Evolutionary conservation across 2,329 filamentous ascomycete species (phyloP).

Genomic region (Ophiocordyceps australis): DNA sequence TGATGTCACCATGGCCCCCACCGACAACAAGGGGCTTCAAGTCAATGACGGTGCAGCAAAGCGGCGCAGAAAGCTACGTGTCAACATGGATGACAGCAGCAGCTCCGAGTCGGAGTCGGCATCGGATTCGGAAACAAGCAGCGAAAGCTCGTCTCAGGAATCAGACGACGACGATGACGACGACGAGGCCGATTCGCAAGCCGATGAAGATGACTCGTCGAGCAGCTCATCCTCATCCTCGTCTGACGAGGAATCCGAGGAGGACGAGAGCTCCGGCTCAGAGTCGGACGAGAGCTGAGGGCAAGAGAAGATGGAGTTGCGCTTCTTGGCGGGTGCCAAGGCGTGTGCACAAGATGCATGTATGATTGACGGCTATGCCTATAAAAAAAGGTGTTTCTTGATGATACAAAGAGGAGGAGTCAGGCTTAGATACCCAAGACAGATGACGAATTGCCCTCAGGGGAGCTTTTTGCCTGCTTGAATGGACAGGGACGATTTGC

Average conservation of each 20-base stretch:
- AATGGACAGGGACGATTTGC: no score
- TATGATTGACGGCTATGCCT: no score
- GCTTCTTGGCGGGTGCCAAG: no score
- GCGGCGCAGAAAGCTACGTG: slow-evolving; percentile 32
- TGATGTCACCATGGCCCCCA: slow-evolving; percentile 9
- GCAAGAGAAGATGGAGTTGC: no score
- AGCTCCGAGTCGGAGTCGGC: slow-evolving; percentile 11
- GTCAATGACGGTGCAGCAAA: slow-evolving; percentile 29
- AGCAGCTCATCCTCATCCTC: slow-evolving; percentile 22
- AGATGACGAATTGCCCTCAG: no score
- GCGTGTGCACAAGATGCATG: no score
- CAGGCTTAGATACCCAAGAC: no score
- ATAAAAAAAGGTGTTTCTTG: no score
- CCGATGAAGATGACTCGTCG: slow-evolving; percentile 13
- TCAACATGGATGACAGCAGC: slow-evolving; percentile 23
- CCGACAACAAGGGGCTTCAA: slow-evolving; percentile 19
- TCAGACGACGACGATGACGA: slow-evolving; percentile 16
- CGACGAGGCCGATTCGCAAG: slow-evolving; percentile 4
- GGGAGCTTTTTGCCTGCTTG: no score
- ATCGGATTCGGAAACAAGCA: slow-evolving; percentile 13
- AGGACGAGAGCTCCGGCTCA: slow-evolving; percentile 9
- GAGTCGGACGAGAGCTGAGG: no score
- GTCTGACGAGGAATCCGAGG: slow-evolving; percentile 14
- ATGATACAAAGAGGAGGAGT: no score
- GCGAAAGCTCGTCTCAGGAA: slow-evolving; percentile 17